A percentile compares a stretch with the other conserved stretches of the same genome.
phyloP scores from a whole-genome alignment of 352 stramenopile species.

The Nothophytophthora sp. region DNA sequence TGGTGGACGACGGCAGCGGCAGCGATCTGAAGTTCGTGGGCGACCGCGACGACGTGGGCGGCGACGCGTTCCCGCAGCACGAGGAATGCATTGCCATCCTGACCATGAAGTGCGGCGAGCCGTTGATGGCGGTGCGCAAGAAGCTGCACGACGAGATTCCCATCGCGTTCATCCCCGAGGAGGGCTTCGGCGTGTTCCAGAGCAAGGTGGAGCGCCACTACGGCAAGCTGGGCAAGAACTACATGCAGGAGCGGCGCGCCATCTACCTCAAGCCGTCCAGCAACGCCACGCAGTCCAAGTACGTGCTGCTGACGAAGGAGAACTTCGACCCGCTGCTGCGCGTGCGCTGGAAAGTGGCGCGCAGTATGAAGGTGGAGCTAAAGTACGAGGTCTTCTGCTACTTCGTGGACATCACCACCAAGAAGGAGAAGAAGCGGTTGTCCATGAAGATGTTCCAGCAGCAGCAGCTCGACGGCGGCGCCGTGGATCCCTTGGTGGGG shows the following conservation, averaged over 20 bases:
- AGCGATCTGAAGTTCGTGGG: conserved; percentile 38
- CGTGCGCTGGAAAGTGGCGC: conserved; percentile 77
- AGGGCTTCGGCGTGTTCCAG: conserved; percentile 78
- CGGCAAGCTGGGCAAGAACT: conserved; percentile 56
- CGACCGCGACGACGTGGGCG: conserved; percentile 24
- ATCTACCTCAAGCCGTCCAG: conserved; percentile 79
- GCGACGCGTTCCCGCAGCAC: conserved; percentile 54
- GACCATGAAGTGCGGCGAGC: conserved; percentile 80
- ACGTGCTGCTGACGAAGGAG: conserved; percentile 67
- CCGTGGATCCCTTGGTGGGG: conserved; percentile 14
- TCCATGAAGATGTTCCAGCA: conserved; percentile 72
- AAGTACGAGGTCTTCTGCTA: conserved; percentile 86
- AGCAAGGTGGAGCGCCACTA: conserved; percentile 79
- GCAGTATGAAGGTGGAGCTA: conserved; percentile 78
- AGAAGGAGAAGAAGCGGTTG: conserved; percentile 64
- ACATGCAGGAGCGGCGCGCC: conserved; percentile 60
- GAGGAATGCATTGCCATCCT: conserved; percentile 67
- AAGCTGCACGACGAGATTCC: conserved; percentile 78
- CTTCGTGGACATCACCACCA: conserved; percentile 67
- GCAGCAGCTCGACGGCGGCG: conserved; percentile 17
- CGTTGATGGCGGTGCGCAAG: conserved; percentile 76
- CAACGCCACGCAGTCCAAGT: conserved; percentile 82
- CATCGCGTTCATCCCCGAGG: conserved; percentile 66
- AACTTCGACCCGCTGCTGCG: conserved; percentile 73
- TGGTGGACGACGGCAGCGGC: conserved; percentile 16